A percentile compares a stretch with the other conserved stretches of the same genome.
Evolutionary conservation across 1,139 yeast species (phyloP).

Genomic region (Candida tropicalis): DNA sequence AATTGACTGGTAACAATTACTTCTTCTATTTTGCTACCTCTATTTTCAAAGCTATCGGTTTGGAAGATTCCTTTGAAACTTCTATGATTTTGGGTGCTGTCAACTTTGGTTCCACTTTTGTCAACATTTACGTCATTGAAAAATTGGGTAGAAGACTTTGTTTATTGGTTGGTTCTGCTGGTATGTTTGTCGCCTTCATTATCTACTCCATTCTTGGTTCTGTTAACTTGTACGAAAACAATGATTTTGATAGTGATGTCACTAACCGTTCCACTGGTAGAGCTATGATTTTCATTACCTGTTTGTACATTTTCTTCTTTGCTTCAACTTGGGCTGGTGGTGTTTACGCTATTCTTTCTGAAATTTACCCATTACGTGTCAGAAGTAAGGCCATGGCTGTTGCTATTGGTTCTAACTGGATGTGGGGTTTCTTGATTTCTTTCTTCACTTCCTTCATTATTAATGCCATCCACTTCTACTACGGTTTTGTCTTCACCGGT

Average conservation of each 20-base stretch:
- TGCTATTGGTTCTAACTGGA: conserved; percentile 77
- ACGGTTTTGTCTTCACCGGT: conserved; percentile 77
- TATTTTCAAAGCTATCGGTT: conserved; percentile 74
- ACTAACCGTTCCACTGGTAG: conserved; percentile 50
- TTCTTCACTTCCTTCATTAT: conserved; percentile 74
- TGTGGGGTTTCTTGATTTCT: conserved; percentile 76
- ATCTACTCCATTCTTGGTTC: conserved; percentile 64
- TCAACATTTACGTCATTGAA: conserved; percentile 66
- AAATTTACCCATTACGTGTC: conserved; percentile 75
- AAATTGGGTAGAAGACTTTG: conserved; percentile 71
- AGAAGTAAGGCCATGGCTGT: conserved; percentile 80
- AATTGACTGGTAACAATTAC: conserved; percentile 79
- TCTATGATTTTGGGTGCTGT: conserved; percentile 77
- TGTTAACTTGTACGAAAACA: conserved; percentile 56
- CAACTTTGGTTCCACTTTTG: conserved; percentile 73
- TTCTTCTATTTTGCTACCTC: conserved; percentile 84
- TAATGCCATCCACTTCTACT: conserved; percentile 44
- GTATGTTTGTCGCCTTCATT: conserved; percentile 59
- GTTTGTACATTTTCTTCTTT: conserved; percentile 77
- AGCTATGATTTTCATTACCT: conserved; percentile 74
- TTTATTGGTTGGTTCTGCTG: conserved; percentile 50
- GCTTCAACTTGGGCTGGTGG: conserved; percentile 89
- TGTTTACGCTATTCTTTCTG: conserved; percentile 77
- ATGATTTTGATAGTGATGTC: conserved; percentile 30
- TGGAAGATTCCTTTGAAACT: conserved; percentile 71